A percentile compares a stretch with the other conserved stretches of the same genome.
These are phyloP conservation scores for Sphagnum contortum DNA, from an alignment of 225 moss, liverwort and hornwort species.

Conservation along the genomic window DNA sequence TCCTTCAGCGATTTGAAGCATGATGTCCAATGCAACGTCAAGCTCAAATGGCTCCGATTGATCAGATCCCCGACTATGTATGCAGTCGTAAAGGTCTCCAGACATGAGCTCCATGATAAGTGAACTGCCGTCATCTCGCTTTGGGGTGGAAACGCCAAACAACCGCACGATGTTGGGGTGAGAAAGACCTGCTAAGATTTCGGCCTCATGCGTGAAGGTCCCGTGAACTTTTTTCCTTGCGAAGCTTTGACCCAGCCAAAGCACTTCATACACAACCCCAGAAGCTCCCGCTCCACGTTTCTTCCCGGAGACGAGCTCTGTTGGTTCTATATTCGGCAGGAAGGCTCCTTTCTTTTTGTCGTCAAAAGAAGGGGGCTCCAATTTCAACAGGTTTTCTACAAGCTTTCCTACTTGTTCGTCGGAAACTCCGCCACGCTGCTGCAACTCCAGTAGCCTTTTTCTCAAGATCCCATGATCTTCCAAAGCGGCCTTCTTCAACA, in stretches of 20 bases:
- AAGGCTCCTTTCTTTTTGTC: not conserved
- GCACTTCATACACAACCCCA: not conserved
- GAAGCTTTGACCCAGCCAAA: not conserved
- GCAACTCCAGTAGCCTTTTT: too few relatives aligned
- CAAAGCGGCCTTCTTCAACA: too few relatives aligned
- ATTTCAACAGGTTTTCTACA: not conserved
- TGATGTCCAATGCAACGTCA: slow-evolving; percentile 1
- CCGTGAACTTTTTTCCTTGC: not conserved
- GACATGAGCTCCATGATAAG: not conserved
- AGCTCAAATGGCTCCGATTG: not conserved
- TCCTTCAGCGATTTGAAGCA: slow-evolving; percentile 25
- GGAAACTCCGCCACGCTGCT: too few relatives aligned
- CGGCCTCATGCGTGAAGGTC: not conserved
- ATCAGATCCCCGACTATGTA: not conserved
- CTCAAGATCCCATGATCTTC: too few relatives aligned
- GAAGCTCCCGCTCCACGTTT: not conserved
- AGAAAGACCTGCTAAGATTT: not conserved
- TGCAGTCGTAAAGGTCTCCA: not conserved
- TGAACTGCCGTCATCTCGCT: not conserved
- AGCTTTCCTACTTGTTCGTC: not conserved
- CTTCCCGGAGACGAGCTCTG: not conserved
- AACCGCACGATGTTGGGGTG: not conserved
- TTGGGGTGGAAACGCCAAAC: not conserved
- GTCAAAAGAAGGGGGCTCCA: too few relatives aligned
- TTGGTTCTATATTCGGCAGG: not conserved